Percentiles rank a stretch among this genome's conserved stretches.
Evolutionary conservation across 306 rosid species (phyloP).

Genomic region (Amphicarpaea edgeworthii): DNA sequence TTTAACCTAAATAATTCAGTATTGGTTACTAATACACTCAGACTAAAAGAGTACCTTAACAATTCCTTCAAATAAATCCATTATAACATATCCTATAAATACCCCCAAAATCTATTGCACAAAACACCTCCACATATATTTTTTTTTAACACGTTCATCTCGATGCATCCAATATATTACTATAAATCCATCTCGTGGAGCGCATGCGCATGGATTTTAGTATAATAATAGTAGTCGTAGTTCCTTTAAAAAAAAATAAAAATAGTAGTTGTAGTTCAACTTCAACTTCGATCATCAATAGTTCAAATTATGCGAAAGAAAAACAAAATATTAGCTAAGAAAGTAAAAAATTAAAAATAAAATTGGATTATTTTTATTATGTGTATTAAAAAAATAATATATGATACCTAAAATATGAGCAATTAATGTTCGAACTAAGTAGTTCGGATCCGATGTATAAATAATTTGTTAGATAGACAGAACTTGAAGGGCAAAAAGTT

Average conservation of each 20-base stretch:
- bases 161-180: not conserved
- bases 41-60: too few relatives aligned
- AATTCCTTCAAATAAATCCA: too few relatives aligned
- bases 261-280: too few relatives aligned
- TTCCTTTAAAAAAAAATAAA: too few relatives aligned
- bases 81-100: too few relatives aligned
- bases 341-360: too few relatives aligned
- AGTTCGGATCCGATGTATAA: not conserved
- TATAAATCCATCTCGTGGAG: not conserved
- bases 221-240: not conserved
- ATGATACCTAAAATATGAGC: not conserved
- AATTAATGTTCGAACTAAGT: not conserved
- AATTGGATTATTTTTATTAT: too few relatives aligned
- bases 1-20: too few relatives aligned
- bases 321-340: not conserved
- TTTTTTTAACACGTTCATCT: not conserved
- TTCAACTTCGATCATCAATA: not conserved
- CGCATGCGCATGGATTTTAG: not conserved
- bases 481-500: not conserved
- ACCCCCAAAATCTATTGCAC: too few relatives aligned
- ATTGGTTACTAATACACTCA: too few relatives aligned
- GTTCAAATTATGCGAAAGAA: not conserved
- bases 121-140: too few relatives aligned
- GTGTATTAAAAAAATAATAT: too few relatives aligned
- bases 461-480: not conserved